Evolutionary conservation across 2,329 filamentous ascomycete genomes (phyloP).

Genomic region (Ophiostoma sp.): DNA sequence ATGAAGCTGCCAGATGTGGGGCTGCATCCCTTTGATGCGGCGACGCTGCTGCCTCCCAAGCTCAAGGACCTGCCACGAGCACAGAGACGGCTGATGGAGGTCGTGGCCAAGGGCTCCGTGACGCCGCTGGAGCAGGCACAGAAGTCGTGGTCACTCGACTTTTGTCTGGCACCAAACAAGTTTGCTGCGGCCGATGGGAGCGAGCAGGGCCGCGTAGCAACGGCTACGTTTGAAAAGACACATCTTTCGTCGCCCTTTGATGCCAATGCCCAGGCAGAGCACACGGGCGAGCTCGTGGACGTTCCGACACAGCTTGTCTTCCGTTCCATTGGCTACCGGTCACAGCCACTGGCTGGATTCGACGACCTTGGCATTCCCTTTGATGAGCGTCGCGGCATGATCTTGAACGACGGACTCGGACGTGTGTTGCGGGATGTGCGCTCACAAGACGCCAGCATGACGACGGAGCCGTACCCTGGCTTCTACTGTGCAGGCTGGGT

Average conservation of each 20-base stretch:
- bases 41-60: constrained; percentile 65
- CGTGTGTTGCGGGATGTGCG: constrained; percentile 56
- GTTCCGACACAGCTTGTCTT: constrained; percentile 75
- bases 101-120: constrained; percentile 73
- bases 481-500: constrained; percentile 97
- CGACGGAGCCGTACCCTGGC: constrained; percentile 58
- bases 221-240: constrained; percentile 67
- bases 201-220: constrained; percentile 54
- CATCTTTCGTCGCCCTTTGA: constrained; percentile 57
- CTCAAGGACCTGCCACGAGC: constrained; percentile 71
- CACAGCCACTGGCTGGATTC: constrained; percentile 73
- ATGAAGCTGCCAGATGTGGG: constrained; percentile 71
- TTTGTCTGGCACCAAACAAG: constrained; percentile 73
- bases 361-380: constrained; percentile 74
- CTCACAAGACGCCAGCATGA: constrained; percentile 39
- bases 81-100: constrained; percentile 74
- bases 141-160: constrained; percentile 82
- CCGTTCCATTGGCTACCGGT: constrained; percentile 93
- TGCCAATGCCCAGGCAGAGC: constrained; percentile 49
- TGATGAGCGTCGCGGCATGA: constrained; percentile 69
- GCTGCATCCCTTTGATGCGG: constrained; percentile 67
- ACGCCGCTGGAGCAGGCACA: constrained; percentile 48
- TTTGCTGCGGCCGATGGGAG: constrained; percentile 55
- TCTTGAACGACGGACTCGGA: constrained; percentile 79
- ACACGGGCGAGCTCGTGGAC: constrained; percentile 51